Evolutionary conservation across 2,329 filamentous ascomycete genomes (phyloP).

Genomic region (Coniochaeta ligniaria): DNA sequence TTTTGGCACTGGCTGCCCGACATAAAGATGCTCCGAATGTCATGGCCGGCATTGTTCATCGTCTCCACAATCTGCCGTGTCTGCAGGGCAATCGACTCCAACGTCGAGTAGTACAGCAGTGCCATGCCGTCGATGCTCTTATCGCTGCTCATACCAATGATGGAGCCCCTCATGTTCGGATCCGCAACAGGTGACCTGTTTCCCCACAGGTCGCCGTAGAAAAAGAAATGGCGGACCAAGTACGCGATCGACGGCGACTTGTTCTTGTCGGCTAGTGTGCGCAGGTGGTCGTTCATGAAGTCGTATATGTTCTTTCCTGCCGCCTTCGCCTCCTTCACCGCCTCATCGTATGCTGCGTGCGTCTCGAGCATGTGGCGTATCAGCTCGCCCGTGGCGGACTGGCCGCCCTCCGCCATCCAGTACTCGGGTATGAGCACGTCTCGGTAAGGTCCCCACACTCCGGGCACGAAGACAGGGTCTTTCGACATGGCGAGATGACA

Average conservation of each 20-base stretch:
- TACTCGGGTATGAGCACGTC: constrained; percentile 87
- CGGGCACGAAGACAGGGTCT: constrained; percentile 85
- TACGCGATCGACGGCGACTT: constrained; percentile 74
- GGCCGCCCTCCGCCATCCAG: constrained; percentile 97
- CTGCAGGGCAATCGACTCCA: constrained; percentile 98
- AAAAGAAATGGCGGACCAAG: constrained; percentile 90
- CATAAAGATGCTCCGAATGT: constrained; percentile 94
- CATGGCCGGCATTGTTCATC: constrained; percentile 87
- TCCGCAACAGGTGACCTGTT: constrained; percentile 94
- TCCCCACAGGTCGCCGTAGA: constrained; percentile 96
- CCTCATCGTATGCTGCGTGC: constrained; percentile 82
- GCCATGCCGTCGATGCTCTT: constrained; percentile 82
- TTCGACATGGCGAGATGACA: constrained; percentile 96
- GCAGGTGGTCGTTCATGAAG: constrained; percentile 83
- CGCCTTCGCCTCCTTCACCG: constrained; percentile 69
- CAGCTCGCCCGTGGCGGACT: constrained; percentile 92
- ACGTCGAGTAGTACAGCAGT: constrained; percentile 87
- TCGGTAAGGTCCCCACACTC: constrained; percentile 95
- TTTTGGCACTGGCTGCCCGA: constrained; percentile 97
- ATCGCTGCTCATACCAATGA: constrained; percentile 82
- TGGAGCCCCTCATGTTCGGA: constrained; percentile 82
- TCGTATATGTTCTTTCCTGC: constrained; percentile 90
- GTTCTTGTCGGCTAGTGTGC: constrained; percentile 62
- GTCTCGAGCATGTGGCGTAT: constrained; percentile 93
- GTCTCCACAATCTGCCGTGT: constrained; percentile 90